These are phyloP conservation scores for Zygnema circumcarinatum DNA, from an alignment of 139 green algal genomes.

Conservation along the genomic window DNA sequence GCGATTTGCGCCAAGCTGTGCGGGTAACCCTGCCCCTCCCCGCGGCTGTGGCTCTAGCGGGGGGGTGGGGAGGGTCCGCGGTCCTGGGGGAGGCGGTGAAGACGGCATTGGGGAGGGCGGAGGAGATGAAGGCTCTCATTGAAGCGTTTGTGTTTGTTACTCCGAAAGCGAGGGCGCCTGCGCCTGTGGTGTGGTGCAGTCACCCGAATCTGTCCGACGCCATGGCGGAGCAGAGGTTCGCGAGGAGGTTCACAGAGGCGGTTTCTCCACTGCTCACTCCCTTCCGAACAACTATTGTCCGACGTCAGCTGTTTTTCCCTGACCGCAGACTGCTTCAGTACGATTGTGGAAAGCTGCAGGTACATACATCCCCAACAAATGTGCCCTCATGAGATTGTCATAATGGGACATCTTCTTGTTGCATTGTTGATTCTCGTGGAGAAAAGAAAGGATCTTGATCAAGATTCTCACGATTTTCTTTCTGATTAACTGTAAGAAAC, in stretches of 20 bases:
- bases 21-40: constrained; percentile 7
- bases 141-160: constrained; percentile 84
- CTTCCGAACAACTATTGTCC: constrained; percentile 77
- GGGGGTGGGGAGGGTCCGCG: constrained; percentile 2
- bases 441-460: too few species aligned
- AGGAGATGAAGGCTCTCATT: constrained; percentile 68
- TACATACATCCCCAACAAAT: too few species aligned
- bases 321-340: constrained; percentile 84
- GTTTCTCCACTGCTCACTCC: constrained; percentile 60
- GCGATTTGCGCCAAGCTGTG: constrained; percentile 54
- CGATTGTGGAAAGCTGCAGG: constrained; percentile 66
- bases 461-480: too few species aligned
- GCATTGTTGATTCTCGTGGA: too few species aligned
- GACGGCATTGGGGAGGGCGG: constrained; percentile 53
- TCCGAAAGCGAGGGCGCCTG: constrained; percentile 73
- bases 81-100: constrained; percentile 54
- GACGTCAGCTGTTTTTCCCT: constrained; percentile 94
- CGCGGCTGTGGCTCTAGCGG: not conserved
- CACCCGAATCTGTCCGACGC: constrained; percentile 27
- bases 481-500: too few species aligned
- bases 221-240: not conserved
- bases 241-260: not conserved
- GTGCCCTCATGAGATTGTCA: too few species aligned
- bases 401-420: too few species aligned
- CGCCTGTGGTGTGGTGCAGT: constrained; percentile 61